Evolutionary conservation across 345 rosid species (phyloP).

Genomic region (Dipteronia dyeriana): DNA sequence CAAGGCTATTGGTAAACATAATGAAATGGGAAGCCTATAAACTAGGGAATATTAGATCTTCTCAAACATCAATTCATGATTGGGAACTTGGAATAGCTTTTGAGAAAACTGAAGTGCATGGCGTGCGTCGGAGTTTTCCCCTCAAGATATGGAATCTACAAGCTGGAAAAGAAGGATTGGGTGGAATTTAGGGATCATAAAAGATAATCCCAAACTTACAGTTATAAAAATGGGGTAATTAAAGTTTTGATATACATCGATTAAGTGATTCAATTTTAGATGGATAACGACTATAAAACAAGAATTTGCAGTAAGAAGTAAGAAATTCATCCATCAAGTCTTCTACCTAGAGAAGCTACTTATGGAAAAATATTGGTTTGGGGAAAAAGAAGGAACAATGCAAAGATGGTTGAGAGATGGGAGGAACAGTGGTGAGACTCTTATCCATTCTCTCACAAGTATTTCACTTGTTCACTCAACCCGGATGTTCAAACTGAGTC

Average conservation of each 20-base stretch:
- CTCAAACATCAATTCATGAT: background rate
- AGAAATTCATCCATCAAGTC: background rate
- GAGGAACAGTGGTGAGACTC: background rate
- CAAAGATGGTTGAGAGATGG: background rate
- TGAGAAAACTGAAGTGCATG: background rate
- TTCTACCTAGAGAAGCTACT: background rate
- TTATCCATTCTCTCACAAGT: background rate
- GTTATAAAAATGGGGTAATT: background rate
- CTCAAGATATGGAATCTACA: background rate
- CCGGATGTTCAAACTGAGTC: background rate
- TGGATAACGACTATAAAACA: background rate
- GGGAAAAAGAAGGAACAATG: background rate
- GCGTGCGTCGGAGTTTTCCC: background rate
- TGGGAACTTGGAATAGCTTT: background rate
- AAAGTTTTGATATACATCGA: background rate
- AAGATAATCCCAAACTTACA: background rate
- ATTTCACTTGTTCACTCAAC: background rate
- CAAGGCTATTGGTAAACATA: background rate
- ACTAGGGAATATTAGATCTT: background rate
- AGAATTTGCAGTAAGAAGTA: background rate
- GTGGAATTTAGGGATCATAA: background rate
- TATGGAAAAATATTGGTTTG: background rate
- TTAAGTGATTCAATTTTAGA: background rate
- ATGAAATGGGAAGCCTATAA: background rate
- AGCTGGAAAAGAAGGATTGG: background rate